Conservation (phyloP, 305 asterid genomes). For the Fraxinus dipetala region DNA sequence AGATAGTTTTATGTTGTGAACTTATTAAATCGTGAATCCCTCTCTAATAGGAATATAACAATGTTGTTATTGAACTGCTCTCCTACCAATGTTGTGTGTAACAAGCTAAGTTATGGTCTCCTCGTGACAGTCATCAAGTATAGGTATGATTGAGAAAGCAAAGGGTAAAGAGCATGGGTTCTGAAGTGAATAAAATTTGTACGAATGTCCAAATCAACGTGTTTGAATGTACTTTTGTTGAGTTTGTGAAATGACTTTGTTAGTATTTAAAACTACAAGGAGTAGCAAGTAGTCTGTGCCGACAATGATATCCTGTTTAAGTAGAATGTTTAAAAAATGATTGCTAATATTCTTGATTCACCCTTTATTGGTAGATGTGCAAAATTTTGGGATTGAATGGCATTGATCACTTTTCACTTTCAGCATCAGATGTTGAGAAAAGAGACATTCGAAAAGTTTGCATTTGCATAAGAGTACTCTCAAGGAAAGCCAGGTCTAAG, state of each 20-base stretch:
- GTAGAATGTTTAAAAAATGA: neutral
- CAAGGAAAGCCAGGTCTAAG: slow-evolving; percentile 79
- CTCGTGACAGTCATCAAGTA: neutral
- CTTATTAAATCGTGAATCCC: neutral
- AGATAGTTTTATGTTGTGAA: neutral
- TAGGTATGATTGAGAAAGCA: neutral
- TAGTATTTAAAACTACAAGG: neutral
- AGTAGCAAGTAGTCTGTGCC: neutral
- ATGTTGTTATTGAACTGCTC: neutral
- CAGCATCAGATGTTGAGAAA: slow-evolving; percentile 91
- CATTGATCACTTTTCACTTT: slow-evolving; percentile 92
- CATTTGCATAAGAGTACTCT: slow-evolving; percentile 79
- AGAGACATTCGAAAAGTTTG: slow-evolving; percentile 72
- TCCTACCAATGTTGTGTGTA: neutral
- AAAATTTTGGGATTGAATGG: slow-evolving; percentile 84
- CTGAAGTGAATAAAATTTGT: neutral
- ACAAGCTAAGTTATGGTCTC: neutral
- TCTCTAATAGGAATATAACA: neutral
- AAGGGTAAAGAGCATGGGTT: neutral
- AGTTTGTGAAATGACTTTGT: neutral
- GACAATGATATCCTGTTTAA: neutral
- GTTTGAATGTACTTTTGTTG: neutral
- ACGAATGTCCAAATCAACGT: neutral
- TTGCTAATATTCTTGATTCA: neutral
- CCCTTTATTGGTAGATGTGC: slow-evolving; percentile 51